A percentile compares a stretch with the other conserved stretches of the same genome.
These are phyloP conservation scores for Globisporangium barbulae DNA, from an alignment of 352 stramenopile genomes.

Conservation along the genomic window DNA sequence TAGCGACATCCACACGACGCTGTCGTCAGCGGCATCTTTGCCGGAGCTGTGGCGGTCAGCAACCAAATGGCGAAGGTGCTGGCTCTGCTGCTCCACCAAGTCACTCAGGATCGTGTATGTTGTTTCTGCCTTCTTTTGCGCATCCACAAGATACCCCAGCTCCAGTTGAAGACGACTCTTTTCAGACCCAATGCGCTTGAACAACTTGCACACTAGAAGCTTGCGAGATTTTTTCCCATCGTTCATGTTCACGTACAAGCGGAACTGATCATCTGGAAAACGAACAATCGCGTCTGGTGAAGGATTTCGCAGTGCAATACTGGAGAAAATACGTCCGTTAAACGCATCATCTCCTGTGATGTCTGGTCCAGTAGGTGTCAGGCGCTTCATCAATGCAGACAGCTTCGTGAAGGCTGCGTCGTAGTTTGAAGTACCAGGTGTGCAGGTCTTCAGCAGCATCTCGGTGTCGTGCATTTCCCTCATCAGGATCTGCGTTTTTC, in stretches of 20 bases:
- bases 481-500: conserved; percentile 32
- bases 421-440: conserved; percentile 20
- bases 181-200: conserved; percentile 43
- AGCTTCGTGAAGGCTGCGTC: conserved; percentile 18
- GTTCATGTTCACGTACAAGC: conserved; percentile 33
- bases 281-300: conserved; percentile 41
- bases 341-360: conserved; percentile 9
- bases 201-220: conserved; percentile 45
- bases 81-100: conserved; percentile 34
- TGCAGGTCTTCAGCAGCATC: conserved; percentile 20
- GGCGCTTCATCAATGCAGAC: conserved; percentile 20
- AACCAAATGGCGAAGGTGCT: conserved; percentile 31
- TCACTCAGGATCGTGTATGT: conserved; percentile 31
- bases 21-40: conserved; percentile 22
- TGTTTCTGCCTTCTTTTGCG: conserved; percentile 23
- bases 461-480: conserved; percentile 25
- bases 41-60: conserved; percentile 22
- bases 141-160: conserved; percentile 12
- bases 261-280: conserved; percentile 46
- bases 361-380: conserved; percentile 12
- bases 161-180: conserved; percentile 25
- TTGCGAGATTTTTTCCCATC: conserved; percentile 9
- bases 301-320: conserved; percentile 27
- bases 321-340: conserved; percentile 40
- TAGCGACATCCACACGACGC: conserved; percentile 23